A percentile compares a stretch with the other conserved stretches of the same genome.
These are phyloP conservation scores for Verbascum thapsus DNA, from an alignment of 257 asterid species.

Conservation along the genomic window DNA sequence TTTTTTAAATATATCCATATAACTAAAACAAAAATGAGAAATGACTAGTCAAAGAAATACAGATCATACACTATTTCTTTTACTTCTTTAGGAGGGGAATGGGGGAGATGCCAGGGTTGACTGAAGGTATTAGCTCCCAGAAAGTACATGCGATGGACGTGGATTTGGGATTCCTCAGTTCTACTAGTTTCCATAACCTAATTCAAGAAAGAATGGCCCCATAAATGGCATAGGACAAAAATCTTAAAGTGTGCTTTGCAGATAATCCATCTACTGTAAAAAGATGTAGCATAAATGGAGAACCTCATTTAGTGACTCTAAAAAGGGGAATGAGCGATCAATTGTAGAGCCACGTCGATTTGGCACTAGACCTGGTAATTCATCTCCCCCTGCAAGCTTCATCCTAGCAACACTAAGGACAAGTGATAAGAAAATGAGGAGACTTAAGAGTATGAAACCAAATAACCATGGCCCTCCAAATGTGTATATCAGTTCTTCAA, in stretches of 20 bases:
- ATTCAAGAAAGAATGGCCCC: slow-evolving; percentile 24
- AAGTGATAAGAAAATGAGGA: slow-evolving; percentile 77
- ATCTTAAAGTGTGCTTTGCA: neutral
- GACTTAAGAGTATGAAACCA: slow-evolving; percentile 65
- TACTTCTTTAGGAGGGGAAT: slow-evolving; percentile 89
- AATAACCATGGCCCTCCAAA: slow-evolving; percentile 96
- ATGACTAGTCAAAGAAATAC: slow-evolving; percentile 16
- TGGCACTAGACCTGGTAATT: slow-evolving; percentile 66
- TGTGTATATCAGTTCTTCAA: slow-evolving; percentile 81
- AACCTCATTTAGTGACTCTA: slow-evolving; percentile 93
- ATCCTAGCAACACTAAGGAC: slow-evolving; percentile 89
- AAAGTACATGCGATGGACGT: slow-evolving; percentile 86
- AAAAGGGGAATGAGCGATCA: slow-evolving; percentile 85
- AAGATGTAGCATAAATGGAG: slow-evolving; percentile 21
- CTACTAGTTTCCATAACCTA: slow-evolving; percentile 89
- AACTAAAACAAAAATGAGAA: slow-evolving; percentile 16
- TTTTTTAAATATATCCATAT: slow-evolving; percentile 9
- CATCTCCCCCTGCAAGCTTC: slow-evolving; percentile 76
- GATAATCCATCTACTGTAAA: slow-evolving; percentile 19
- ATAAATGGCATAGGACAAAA: slow-evolving; percentile 21
- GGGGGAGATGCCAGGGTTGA: slow-evolving; percentile 89
- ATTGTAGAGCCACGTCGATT: slow-evolving; percentile 69
- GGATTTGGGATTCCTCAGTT: slow-evolving; percentile 78
- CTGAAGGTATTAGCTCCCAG: slow-evolving; percentile 80
- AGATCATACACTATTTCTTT: slow-evolving; percentile 77